Evolutionary conservation across 2,329 filamentous ascomycete genomes (phyloP).

Genomic region (Diaporthe aspalathi): DNA sequence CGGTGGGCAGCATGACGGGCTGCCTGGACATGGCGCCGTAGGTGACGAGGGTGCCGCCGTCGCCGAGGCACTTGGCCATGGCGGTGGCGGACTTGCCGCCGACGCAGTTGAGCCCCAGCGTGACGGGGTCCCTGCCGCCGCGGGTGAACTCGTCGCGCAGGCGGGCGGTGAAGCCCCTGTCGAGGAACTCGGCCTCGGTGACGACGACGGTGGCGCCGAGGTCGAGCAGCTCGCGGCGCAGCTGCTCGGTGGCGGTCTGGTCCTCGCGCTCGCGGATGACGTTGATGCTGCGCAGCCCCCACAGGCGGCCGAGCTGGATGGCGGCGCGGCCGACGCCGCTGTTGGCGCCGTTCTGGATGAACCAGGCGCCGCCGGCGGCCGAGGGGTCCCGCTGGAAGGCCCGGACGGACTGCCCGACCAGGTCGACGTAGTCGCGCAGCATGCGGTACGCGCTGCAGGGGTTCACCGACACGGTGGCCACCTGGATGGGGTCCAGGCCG

Average conservation of each 20-base stretch:
- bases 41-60: slow-evolving; percentile 82
- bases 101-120: slow-evolving; percentile 90
- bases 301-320: slow-evolving; percentile 86
- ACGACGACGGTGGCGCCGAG: slow-evolving; percentile 70
- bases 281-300: slow-evolving; percentile 93
- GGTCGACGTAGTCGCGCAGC: slow-evolving; percentile 79
- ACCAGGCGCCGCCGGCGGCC: slow-evolving; percentile 90
- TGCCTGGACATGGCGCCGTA: slow-evolving; percentile 96
- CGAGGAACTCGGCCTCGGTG: slow-evolving; percentile 65
- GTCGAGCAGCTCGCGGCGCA: slow-evolving; percentile 62
- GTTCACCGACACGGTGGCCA: slow-evolving; percentile 90
- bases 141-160: slow-evolving; percentile 73
- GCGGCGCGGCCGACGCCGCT: slow-evolving; percentile 91
- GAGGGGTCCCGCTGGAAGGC: slow-evolving; percentile 62
- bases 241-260: slow-evolving; percentile 70
- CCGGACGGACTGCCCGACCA: slow-evolving; percentile 58
- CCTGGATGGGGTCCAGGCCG: slow-evolving; percentile 80
- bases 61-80: slow-evolving; percentile 78
- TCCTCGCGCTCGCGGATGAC: slow-evolving; percentile 80
- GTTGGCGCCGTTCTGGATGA: slow-evolving; percentile 97
- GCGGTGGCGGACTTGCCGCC: slow-evolving; percentile 86
- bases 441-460: slow-evolving; percentile 95
- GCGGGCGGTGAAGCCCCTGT: slow-evolving; percentile 70
- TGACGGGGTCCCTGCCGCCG: slow-evolving; percentile 76
- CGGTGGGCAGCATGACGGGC: slow-evolving; percentile 83